Base-by-base conservation (phyloP, 2,329 filamentous ascomycete genomes). In the Trichoderma sp. region DNA sequence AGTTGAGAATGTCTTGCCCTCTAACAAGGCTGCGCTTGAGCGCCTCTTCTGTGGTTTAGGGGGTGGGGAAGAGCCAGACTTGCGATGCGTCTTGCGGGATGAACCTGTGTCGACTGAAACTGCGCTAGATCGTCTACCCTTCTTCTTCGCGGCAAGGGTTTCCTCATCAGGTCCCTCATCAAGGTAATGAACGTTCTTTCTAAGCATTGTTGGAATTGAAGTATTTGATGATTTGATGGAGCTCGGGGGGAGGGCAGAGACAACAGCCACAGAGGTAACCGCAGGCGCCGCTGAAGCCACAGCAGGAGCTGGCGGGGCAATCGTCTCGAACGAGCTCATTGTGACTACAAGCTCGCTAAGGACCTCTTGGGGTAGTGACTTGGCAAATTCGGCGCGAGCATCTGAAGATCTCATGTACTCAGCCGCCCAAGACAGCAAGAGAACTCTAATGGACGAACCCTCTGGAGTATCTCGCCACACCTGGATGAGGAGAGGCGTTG, bases 401-500 rank as follows among this genome's bases (percentile, higher is more conserved):
- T 88, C 85, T 4, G 87, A 89, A 0, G 86, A 86, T 56, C 87
- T 82, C 81, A 90, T 89, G 75, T 90, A 90, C 78, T 91, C 89
- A 30, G 88, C 88, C 1, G 88, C 87, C 89, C 89, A 91, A 12
- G 83, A 85, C 3, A 90, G 81, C 15, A 91, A 83, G 47, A 91
- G 84, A 73, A 84, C 83, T 51, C 89, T 84, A 63, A 91, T 87
- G 1, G 87, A 84, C 3, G 88, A 90, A 9, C 88, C 88, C 74
- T 88, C 87, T 0, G 88, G 87, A 0, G 88, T 90, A 66, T 90
- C 87, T 63, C 86, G 84, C 88, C 89, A 91, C 7, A 89, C 88
- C 75, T 88, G 85, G 1, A 90, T 86, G 6, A 91, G 84, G 1
- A 90, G 82, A 2, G 86, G 86, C 0, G 88, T 87, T 4, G 87